Conservation (phyloP, 208 protist genomes). For the Wallacemonas sp. region DNA sequence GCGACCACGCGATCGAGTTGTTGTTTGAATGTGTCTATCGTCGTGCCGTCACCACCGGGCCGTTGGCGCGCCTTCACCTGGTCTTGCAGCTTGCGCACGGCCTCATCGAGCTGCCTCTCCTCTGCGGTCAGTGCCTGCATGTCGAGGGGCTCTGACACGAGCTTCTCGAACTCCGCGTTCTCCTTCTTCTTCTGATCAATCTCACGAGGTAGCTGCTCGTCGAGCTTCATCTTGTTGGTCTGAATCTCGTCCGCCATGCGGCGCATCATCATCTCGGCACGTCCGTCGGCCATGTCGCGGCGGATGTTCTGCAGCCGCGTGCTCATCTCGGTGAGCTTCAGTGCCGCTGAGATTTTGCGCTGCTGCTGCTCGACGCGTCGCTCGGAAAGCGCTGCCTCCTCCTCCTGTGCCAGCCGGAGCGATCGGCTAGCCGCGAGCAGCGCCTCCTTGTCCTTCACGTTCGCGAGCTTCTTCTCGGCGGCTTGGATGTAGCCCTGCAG, state of each 20-base stretch:
- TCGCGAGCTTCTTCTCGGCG: constrained; percentile 71
- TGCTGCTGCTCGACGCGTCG: constrained; percentile 81
- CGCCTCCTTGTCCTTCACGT: constrained; percentile 73
- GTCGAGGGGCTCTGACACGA: constrained; percentile 86
- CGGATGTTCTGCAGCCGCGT: constrained; percentile 83
- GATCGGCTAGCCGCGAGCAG: constrained; percentile 68
- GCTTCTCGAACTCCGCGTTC: constrained; percentile 72
- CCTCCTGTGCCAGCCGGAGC: constrained; percentile 72
- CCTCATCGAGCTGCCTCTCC: constrained; percentile 76
- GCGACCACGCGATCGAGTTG: constrained; percentile 73
- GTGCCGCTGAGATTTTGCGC: constrained; percentile 64
- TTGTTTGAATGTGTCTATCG: constrained; percentile 77
- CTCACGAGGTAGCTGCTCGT: constrained; percentile 87
- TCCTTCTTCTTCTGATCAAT: constrained; percentile 67
- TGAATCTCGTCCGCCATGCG: constrained; percentile 88
- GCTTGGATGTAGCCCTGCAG: constrained; percentile 71
- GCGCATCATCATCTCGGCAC: constrained; percentile 81
- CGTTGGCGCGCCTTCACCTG: constrained; percentile 61
- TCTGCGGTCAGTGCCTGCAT: constrained; percentile 53
- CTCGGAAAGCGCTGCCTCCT: constrained; percentile 67
- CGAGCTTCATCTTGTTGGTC: constrained; percentile 81
- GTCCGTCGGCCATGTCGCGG: constrained; percentile 75
- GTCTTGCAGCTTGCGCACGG: constrained; percentile 47
- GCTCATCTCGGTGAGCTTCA: constrained; percentile 68
- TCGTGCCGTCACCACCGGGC: constrained; percentile 65